Base-by-base conservation (phyloP, 129 eudicot genomes). In the Artemisia argyi region DNA sequence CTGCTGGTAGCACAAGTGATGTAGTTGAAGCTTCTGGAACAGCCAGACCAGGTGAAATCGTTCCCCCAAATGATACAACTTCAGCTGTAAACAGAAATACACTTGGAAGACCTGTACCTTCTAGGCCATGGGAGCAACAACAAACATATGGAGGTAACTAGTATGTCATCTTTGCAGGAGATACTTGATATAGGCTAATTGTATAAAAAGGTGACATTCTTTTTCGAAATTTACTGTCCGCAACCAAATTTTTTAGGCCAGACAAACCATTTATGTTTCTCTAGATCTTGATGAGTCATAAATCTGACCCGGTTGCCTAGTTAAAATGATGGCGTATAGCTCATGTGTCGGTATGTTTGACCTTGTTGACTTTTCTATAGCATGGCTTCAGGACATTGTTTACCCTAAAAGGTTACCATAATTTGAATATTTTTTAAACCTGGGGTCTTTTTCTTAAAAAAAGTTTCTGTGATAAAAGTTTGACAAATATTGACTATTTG, bases 1-100 rank as follows among this genome's bases (percentile, higher is more conserved):
- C 98, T 71, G 70, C 96, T 32, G 98, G 98, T 50, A 89, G 86
- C 77, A 94, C 98, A 39, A 87, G 97, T 84, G 93, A 90, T 54
- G 92, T 90, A 50, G 98, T 94, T 7, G 98, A 94, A 60, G 92
- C 97, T 64, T 94, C 97, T 69, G 98, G 98, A 70, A 90, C 98
- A 24, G 97, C 98, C 19, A 85, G 83, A 65, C 98, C 96, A 12
- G 98, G 98, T 76, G 98, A 90, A 80, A 82, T 90, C 65, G 98
- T 94, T 79, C 70, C 92, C 7, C 56, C 91, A 39, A 70, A 85
- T 20, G 76, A 83, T 77, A 46, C 89, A 68, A 89, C 77, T 39
- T 71, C 90, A 71, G 65, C 73, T 3, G 73, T 79, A 11, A 90
- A 87, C 65, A 80, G 79, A 51, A 86, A 85, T 72, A 72, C 95